These are phyloP conservation scores for Mycena maculata DNA, from an alignment of 768 basidiomycete genomes.

Conservation along the genomic window DNA sequence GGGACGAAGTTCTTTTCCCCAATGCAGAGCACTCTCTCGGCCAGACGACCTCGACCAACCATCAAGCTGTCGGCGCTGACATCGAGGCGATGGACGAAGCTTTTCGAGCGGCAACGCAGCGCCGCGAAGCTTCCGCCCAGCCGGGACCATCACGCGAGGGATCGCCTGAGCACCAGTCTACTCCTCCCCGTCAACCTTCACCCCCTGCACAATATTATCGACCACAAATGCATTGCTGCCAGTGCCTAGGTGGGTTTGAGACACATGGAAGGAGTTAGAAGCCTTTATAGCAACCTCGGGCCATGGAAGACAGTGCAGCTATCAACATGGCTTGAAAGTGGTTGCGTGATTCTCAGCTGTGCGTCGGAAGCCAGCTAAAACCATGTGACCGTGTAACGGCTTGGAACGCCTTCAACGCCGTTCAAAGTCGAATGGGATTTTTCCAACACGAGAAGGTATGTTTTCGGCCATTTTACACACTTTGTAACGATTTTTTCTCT, in stretches of 20 bases:
- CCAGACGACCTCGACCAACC: background rate
- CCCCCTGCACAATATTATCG: background rate
- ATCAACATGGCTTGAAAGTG: background rate
- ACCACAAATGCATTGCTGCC: too few species aligned
- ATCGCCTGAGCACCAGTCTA: background rate
- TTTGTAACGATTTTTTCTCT: too few species aligned
- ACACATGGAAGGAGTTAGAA: background rate
- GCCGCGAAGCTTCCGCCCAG: background rate
- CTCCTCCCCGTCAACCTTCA: background rate
- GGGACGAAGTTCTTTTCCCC: slow-evolving; percentile 19
- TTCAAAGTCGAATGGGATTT: too few species aligned
- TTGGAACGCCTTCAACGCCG: too few species aligned
- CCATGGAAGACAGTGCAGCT: too few species aligned
- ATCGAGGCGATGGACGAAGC: slow-evolving; percentile 18
- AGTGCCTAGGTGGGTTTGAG: background rate
- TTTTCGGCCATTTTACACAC: too few species aligned
- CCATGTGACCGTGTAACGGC: too few species aligned
- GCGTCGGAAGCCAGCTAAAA: too few species aligned
- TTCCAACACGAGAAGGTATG: too few species aligned
- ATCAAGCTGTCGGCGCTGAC: background rate
- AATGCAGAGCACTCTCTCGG: slow-evolving; percentile 13
- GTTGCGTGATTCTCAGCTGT: background rate
- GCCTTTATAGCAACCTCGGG: too few species aligned
- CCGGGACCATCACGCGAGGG: background rate
- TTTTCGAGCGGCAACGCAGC: slow-evolving; percentile 1